Percentiles rank a stretch among this genome's conserved stretches.
phyloP scores from a whole-genome alignment of 2,329 filamentous ascomycete species.

The Xylaria sp. region DNA sequence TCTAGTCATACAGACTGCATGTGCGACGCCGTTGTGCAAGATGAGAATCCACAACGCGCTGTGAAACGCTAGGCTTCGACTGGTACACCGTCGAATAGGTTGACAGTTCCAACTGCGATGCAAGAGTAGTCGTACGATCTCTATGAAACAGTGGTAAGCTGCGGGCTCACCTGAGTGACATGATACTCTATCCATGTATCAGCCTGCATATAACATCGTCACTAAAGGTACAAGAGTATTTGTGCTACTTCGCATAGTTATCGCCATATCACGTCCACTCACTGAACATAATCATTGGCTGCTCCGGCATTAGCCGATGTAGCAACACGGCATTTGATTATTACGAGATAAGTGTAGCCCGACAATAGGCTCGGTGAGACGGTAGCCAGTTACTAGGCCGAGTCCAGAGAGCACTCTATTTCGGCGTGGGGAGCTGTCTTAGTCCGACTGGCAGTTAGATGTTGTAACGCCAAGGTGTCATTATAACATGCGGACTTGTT shows the following conservation, averaged over 20 bases:
- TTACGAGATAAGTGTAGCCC: neutral
- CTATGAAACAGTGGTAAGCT: neutral
- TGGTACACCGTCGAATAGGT: neutral
- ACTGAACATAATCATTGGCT: neutral
- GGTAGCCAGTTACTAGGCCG: neutral
- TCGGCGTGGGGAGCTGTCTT: neutral
- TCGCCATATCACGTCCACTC: too few species aligned
- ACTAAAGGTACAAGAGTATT: neutral
- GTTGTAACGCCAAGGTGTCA: neutral
- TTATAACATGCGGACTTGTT: constrained; percentile 3
- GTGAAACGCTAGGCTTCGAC: neutral
- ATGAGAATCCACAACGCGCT: neutral
- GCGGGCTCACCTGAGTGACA: neutral
- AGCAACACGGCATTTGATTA: neutral
- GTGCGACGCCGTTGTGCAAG: neutral
- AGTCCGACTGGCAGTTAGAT: neutral
- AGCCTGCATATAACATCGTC: neutral
- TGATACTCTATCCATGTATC: neutral
- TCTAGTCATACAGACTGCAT: neutral
- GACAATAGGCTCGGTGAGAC: neutral
- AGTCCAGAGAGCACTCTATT: neutral
- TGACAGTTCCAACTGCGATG: neutral
- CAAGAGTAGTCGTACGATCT: neutral
- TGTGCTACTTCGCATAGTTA: neutral
- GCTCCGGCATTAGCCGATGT: neutral